These are phyloP conservation scores for Trichocladium uniseriatum DNA, from an alignment of 495 filamentous ascomycete genomes.

Conservation along the genomic window DNA sequence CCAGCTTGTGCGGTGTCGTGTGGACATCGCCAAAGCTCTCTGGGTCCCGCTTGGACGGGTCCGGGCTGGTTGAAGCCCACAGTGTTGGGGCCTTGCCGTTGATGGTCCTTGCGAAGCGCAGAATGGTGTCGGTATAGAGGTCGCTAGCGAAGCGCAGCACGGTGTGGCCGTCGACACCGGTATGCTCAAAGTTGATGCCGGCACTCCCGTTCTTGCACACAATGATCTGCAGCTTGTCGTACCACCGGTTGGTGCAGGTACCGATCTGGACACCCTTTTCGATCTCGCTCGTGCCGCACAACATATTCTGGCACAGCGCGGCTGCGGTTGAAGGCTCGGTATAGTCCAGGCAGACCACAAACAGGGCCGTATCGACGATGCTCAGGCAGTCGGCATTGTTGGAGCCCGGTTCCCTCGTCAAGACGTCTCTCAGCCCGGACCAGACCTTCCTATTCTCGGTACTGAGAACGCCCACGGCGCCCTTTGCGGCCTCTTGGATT, in stretches of 20 bases:
- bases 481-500: slow-evolving; percentile 88
- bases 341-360: slow-evolving; percentile 85
- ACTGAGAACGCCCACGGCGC: slow-evolving; percentile 83
- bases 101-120: slow-evolving; percentile 91
- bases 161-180: slow-evolving; percentile 94
- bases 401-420: slow-evolving; percentile 75
- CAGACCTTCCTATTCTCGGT: slow-evolving; percentile 95
- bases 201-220: slow-evolving; percentile 98
- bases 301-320: slow-evolving; percentile 92
- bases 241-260: slow-evolving; percentile 97
- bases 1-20: slow-evolving; percentile 89
- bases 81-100: slow-evolving; percentile 87
- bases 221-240: slow-evolving; percentile 98
- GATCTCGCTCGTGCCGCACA: slow-evolving; percentile 87
- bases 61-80: slow-evolving; percentile 85
- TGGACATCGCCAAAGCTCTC: slow-evolving; percentile 88
- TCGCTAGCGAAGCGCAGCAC: slow-evolving; percentile 94
- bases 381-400: slow-evolving; percentile 92
- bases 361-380: slow-evolving; percentile 91
- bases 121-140: slow-evolving; percentile 94
- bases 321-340: slow-evolving; percentile 72
- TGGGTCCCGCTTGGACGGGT: slow-evolving; percentile 89
- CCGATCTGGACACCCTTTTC: slow-evolving; percentile 91
- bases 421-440: slow-evolving; percentile 82
- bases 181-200: slow-evolving; percentile 98